These are phyloP conservation scores for Yamadazyma aaseri DNA, from an alignment of 1,139 yeast genomes.

Conservation along the genomic window DNA sequence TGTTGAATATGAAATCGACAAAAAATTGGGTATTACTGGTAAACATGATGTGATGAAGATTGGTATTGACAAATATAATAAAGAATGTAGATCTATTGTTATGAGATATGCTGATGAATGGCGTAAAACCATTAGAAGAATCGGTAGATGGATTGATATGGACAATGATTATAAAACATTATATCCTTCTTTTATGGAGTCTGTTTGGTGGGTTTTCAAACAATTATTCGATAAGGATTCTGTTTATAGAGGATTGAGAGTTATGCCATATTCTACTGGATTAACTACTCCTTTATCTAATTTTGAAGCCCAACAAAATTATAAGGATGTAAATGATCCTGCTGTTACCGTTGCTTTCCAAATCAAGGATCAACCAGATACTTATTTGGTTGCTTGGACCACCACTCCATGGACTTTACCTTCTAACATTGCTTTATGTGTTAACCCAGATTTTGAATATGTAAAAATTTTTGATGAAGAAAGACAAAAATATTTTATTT, in stretches of 20 bases:
- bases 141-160: slow-evolving; percentile 99
- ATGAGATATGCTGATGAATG: slow-evolving; percentile 97
- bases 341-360: slow-evolving; percentile 93
- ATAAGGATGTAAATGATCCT: slow-evolving; percentile 96
- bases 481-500: slow-evolving; percentile 72
- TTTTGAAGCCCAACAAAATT: slow-evolving; percentile 97
- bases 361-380: slow-evolving; percentile 72
- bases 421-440: slow-evolving; percentile 88
- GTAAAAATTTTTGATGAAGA: slow-evolving; percentile 90
- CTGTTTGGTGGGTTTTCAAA: slow-evolving; percentile 98
- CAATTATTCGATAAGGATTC: slow-evolving; percentile 79
- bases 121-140: slow-evolving; percentile 87
- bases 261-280: slow-evolving; percentile 98
- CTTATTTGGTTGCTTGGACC: slow-evolving; percentile 94
- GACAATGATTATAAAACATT: slow-evolving; percentile 97
- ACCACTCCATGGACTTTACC: slow-evolving; percentile 99
- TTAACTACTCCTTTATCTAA: slow-evolving; percentile 95
- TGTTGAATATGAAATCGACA: slow-evolving; percentile 97
- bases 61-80: slow-evolving; percentile 93
- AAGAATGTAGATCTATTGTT: slow-evolving; percentile 92
- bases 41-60: slow-evolving; percentile 90
- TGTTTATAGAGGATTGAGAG: slow-evolving; percentile 92
- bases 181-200: slow-evolving; percentile 95
- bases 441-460: slow-evolving; percentile 87
- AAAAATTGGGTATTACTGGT: slow-evolving; percentile 88